Evolutionary conservation across 306 rosid genomes (phyloP).

Genomic region (Abrus pulchellus): DNA sequence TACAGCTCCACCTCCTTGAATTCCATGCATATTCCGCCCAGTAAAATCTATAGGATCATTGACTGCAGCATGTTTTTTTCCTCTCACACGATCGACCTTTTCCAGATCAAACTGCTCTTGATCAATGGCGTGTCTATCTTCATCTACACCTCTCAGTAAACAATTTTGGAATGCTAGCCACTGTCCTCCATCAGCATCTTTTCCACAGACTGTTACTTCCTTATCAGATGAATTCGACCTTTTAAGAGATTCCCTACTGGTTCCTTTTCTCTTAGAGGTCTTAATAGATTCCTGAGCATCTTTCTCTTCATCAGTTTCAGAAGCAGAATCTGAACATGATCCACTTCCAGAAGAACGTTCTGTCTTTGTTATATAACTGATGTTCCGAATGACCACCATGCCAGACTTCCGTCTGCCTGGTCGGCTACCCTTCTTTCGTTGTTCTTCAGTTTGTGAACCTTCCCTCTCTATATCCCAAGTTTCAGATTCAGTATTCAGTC

Average conservation of each 20-base stretch:
- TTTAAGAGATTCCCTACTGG: slow-evolving; percentile 53
- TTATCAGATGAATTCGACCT: slow-evolving; percentile 54
- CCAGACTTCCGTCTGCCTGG: slow-evolving; percentile 68
- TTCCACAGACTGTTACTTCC: slow-evolving; percentile 55
- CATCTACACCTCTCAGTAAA: slow-evolving; percentile 78
- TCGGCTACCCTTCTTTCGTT: slow-evolving; percentile 61
- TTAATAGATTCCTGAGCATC: slow-evolving; percentile 57
- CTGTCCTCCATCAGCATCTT: slow-evolving; percentile 67
- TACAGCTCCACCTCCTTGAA: slow-evolving; percentile 50
- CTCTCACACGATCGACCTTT: slow-evolving; percentile 59
- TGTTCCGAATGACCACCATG: slow-evolving; percentile 78
- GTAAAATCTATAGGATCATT: slow-evolving; percentile 74
- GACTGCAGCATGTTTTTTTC: slow-evolving; percentile 54
- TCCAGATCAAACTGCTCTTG: slow-evolving; percentile 64
- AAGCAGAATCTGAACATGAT: slow-evolving; percentile 68
- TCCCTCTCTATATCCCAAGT: slow-evolving; percentile 58
- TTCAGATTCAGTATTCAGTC: slow-evolving; percentile 65
- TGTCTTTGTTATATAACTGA: slow-evolving; percentile 81
- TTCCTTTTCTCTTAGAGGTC: slow-evolving; percentile 65
- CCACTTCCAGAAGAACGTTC: slow-evolving; percentile 66
- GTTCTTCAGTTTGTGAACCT: slow-evolving; percentile 59
- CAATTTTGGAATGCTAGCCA: slow-evolving; percentile 92
- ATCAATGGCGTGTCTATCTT: slow-evolving; percentile 63
- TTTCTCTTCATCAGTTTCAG: slow-evolving; percentile 68
- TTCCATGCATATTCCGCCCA: slow-evolving; percentile 55